phyloP scores from a whole-genome alignment of 768 basidiomycete genomes.

The Amanita subjunquillea region DNA sequence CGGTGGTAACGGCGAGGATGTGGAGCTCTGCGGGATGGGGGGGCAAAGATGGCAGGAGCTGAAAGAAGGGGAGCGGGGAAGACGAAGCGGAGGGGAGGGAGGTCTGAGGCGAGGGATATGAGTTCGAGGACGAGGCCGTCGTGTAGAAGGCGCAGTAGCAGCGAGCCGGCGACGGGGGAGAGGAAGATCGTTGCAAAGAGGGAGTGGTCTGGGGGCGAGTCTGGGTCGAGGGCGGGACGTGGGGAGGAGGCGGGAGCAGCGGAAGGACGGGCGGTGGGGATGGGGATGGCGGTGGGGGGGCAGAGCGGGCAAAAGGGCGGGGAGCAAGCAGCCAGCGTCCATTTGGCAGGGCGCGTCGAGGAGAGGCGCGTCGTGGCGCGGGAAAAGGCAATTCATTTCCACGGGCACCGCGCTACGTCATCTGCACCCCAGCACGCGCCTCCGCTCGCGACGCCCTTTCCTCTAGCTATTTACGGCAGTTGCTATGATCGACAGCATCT shows the following conservation, averaged over 20 bases:
- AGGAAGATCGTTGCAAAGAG: constrained; percentile 49
- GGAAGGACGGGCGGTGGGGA: constrained; percentile 47
- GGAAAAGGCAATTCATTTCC: constrained; percentile 3
- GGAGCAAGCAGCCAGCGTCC: constrained; percentile 27
- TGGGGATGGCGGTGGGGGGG: constrained; percentile 35
- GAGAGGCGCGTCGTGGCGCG: not conserved
- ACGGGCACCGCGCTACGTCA: constrained; percentile 3
- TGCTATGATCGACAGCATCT: not conserved
- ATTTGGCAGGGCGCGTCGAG: not conserved
- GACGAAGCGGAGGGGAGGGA: constrained; percentile 64
- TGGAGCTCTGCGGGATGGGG: constrained; percentile 48
- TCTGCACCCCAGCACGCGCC: not conserved
- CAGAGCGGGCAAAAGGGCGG: constrained; percentile 61
- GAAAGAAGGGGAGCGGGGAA: constrained; percentile 64
- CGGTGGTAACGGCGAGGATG: constrained; percentile 55
- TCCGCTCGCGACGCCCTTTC: not conserved
- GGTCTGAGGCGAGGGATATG: constrained; percentile 54
- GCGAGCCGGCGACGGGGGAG: constrained; percentile 46
- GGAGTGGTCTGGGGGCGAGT: constrained; percentile 64
- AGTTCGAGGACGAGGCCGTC: constrained; percentile 69
- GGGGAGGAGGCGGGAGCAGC: constrained; percentile 27
- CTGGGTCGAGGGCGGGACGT: constrained; percentile 24
- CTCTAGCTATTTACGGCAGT: constrained; percentile 3
- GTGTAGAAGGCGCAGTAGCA: constrained; percentile 69
- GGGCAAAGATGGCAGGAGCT: constrained; percentile 54